These are phyloP conservation scores for Eucalyptus curtisii DNA, from an alignment of 345 rosid species.

Conservation along the genomic window DNA sequence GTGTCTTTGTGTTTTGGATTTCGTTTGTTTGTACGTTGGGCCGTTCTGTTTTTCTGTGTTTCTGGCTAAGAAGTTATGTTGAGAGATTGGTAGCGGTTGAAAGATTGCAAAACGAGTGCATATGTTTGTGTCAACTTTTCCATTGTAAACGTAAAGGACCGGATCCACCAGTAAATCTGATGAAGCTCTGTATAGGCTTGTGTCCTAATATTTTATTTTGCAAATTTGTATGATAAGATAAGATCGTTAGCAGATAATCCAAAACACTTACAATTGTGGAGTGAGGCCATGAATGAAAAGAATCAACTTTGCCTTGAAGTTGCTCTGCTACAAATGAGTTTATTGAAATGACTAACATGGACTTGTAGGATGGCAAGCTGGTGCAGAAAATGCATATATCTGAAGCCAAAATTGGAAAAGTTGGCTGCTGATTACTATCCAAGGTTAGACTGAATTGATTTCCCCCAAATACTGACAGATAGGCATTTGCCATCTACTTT, in stretches of 20 bases:
- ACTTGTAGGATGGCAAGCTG: slow-evolving; percentile 87
- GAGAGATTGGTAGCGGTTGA: background rate
- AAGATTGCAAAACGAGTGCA: background rate
- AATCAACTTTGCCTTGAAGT: background rate
- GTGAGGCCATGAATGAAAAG: background rate
- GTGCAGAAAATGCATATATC: slow-evolving; percentile 91
- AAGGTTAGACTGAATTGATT: slow-evolving; percentile 31
- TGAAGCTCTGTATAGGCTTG: background rate
- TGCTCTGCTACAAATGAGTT: background rate
- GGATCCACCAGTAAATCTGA: background rate
- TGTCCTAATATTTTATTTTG: background rate
- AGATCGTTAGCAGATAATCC: background rate
- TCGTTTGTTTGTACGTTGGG: background rate
- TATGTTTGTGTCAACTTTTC: background rate
- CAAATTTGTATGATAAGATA: background rate
- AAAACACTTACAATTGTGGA: background rate
- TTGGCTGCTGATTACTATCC: slow-evolving; percentile 80
- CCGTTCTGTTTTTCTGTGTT: background rate
- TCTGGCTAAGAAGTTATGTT: background rate
- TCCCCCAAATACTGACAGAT: background rate
- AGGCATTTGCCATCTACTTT: background rate
- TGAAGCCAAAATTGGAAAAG: slow-evolving; percentile 83
- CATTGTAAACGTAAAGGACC: background rate
- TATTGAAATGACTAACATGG: background rate
- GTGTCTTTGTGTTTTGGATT: background rate